A percentile compares a stretch with the other conserved stretches of the same genome.
Conservation (phyloP, 2,329 filamentous ascomycete genomes). For the Pleurostoma richardsiae region DNA sequence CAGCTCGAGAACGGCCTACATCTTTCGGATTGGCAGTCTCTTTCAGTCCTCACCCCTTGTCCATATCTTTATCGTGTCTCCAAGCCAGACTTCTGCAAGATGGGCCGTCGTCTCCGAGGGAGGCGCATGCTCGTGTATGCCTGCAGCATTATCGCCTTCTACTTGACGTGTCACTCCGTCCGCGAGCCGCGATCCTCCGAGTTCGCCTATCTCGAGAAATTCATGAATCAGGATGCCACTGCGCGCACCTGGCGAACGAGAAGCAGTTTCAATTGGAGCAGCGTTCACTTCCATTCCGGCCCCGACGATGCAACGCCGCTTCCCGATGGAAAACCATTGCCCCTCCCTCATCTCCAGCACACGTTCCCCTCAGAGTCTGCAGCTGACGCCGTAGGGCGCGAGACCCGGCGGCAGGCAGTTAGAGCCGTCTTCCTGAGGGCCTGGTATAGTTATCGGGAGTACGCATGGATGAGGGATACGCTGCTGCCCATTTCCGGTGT, state of each 20-base stretch:
- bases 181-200: no score
- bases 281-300: constrained; percentile 19
- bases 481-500: constrained; percentile 36
- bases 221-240: constrained; percentile 21
- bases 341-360: constrained; percentile 29
- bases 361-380: constrained; percentile 18
- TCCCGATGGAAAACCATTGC: constrained; percentile 11
- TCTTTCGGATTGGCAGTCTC: no score
- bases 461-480: constrained; percentile 45
- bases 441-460: constrained; percentile 38
- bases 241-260: constrained; percentile 7
- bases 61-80: no score
- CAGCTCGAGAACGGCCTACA: no score
- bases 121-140: no score
- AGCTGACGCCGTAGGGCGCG: constrained; percentile 15
- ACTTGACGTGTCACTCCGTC: no score
- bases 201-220: constrained; percentile 15
- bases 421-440: constrained; percentile 25
- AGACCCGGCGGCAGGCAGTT: constrained; percentile 25
- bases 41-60: no score
- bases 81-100: no score
- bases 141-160: no score
- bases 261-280: constrained; percentile 31
- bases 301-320: constrained; percentile 14
- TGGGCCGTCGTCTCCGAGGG: no score